Evolutionary conservation across 441 rosid species (phyloP).

Genomic region (Populus hybrid): DNA sequence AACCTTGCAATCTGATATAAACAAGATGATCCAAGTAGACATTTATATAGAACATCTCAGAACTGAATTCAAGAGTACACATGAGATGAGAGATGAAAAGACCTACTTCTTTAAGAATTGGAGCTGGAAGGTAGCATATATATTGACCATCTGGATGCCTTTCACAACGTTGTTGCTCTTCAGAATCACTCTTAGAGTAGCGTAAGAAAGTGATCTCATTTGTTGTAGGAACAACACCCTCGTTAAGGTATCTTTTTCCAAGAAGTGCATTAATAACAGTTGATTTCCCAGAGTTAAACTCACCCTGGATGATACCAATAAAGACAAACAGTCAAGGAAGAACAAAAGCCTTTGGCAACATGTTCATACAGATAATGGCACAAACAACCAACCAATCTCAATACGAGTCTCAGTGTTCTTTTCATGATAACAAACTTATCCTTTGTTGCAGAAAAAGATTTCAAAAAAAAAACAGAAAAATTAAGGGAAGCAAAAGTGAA

Average conservation of each 20-base stretch:
- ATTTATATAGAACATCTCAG: neutral
- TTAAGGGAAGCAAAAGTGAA: neutral
- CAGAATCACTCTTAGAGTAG: constrained; percentile 58
- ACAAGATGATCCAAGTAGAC: neutral
- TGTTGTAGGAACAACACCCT: constrained; percentile 92
- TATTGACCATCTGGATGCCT: constrained; percentile 89
- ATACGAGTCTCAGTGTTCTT: neutral
- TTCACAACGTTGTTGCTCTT: constrained; percentile 73
- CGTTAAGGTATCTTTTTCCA: constrained; percentile 84
- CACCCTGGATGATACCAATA: constrained; percentile 62
- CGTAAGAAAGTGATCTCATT: constrained; percentile 86
- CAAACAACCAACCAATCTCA: constrained; percentile 2
- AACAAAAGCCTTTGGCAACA: constrained; percentile 5
- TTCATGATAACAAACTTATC: neutral
- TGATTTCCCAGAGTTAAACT: constrained; percentile 95
- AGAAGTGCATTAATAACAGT: constrained; percentile 95
- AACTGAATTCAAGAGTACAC: constrained; percentile 10
- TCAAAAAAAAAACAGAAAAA: neutral
- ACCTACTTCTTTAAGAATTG: constrained; percentile 88
- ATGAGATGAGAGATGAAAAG: constrained; percentile 13
- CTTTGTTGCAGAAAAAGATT: neutral
- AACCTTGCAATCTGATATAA: neutral
- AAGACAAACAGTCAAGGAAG: constrained; percentile 14
- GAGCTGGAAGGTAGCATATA: constrained; percentile 83
- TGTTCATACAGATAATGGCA: constrained; percentile 8